A percentile compares a stretch with the other conserved stretches of the same genome.
These are phyloP conservation scores for Brassica nigra DNA, from an alignment of 345 rosid genomes.

Conservation along the genomic window DNA sequence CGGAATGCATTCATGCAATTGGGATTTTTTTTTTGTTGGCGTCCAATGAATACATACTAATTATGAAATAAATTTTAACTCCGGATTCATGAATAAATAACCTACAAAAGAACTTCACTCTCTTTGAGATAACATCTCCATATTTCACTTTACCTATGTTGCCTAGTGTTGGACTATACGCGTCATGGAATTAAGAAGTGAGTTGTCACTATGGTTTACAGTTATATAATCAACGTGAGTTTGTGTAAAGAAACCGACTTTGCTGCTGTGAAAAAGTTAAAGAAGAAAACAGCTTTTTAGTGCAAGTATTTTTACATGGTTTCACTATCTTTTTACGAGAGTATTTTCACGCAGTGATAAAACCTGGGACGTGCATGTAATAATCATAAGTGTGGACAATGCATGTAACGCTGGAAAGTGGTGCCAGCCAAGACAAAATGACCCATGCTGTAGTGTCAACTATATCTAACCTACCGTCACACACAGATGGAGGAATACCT, in stretches of 20 bases:
- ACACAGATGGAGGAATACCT: not conserved
- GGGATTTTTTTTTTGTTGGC: not conserved
- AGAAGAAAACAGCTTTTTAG: not conserved
- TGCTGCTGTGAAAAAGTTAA: not conserved
- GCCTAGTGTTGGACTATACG: slow-evolving; percentile 3
- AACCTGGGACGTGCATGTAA: slow-evolving; percentile 33
- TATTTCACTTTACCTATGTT: not conserved
- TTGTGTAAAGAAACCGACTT: not conserved
- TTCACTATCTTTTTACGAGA: slow-evolving; percentile 6
- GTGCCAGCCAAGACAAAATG: slow-evolving; percentile 27
- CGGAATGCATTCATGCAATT: not conserved
- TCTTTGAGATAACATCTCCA: not conserved
- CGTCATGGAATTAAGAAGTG: not conserved
- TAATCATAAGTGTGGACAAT: slow-evolving; percentile 12
- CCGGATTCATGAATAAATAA: not conserved
- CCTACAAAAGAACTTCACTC: not conserved
- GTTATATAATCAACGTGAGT: not conserved
- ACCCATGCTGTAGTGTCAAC: slow-evolving; percentile 18
- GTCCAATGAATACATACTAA: not conserved
- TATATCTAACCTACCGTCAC: not conserved
- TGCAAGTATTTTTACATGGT: not conserved
- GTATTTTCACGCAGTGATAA: slow-evolving; percentile 11
- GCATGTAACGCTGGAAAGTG: slow-evolving; percentile 19
- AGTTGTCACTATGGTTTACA: slow-evolving; percentile 1
- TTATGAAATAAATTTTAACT: not conserved